phyloP scores from a whole-genome alignment of 106 monocot genomes.

The Chionographis japonica region DNA sequence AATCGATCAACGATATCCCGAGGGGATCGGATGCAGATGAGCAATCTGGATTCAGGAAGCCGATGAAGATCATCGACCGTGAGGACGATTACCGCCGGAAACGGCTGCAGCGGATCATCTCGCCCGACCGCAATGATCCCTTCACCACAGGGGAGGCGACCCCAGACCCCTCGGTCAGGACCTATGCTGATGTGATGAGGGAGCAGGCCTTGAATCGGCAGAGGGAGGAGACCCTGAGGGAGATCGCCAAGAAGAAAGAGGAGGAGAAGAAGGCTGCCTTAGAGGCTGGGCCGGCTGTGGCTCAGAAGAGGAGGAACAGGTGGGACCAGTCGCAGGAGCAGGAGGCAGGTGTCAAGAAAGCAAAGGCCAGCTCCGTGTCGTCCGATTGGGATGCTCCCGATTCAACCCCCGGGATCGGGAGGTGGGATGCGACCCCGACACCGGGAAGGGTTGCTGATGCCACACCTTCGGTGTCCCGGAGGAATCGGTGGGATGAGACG shows the following conservation, averaged over 20 bases:
- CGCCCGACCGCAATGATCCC: slow-evolving; percentile 79
- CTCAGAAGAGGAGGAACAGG: slow-evolving; percentile 85
- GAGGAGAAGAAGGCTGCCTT: slow-evolving; percentile 59
- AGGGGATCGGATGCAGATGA: slow-evolving; percentile 40
- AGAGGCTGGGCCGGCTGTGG: slow-evolving; percentile 12
- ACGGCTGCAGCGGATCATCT: slow-evolving; percentile 65
- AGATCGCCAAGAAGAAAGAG: slow-evolving; percentile 89
- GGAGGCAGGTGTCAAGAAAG: slow-evolving; percentile 46
- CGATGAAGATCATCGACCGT: slow-evolving; percentile 70
- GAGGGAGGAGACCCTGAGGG: slow-evolving; percentile 75
- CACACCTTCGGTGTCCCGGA: slow-evolving; percentile 53
- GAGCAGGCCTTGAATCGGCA: slow-evolving; percentile 72
- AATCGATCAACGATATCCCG: slow-evolving; percentile 51
- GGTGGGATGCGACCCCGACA: slow-evolving; percentile 93
- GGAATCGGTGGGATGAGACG: slow-evolving; percentile 98
- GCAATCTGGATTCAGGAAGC: slow-evolving; percentile 48
- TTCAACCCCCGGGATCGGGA: slow-evolving; percentile 72
- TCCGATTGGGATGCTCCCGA: slow-evolving; percentile 94
- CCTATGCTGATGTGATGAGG: slow-evolving; percentile 85
- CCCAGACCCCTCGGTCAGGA: slow-evolving; percentile 68
- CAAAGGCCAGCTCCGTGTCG: slow-evolving; percentile 15
- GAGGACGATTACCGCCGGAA: slow-evolving; percentile 85
- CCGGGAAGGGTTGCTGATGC: slow-evolving; percentile 89
- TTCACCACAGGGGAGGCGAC: slow-evolving; percentile 74
- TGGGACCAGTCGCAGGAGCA: slow-evolving; percentile 95